Percentiles rank a stretch among this genome's conserved stretches.
Evolutionary conservation across 176 grass and related monocot genomes (phyloP).

Genomic region (Bromus sterilis): DNA sequence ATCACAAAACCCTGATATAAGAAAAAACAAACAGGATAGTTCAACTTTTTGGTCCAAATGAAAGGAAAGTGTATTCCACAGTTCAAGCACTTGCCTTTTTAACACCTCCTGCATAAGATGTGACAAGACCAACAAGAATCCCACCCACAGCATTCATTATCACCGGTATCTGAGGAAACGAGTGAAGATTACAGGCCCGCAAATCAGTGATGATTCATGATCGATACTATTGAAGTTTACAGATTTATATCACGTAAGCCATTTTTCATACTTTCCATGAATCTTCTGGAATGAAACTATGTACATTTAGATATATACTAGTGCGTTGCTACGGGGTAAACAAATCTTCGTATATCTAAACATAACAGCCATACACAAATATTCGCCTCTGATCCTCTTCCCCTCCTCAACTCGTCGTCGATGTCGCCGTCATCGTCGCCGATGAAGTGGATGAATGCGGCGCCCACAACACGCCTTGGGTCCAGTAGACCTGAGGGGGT

Average conservation of each 20-base stretch:
- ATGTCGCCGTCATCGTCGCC: too few relatives aligned
- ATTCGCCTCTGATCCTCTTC: too few relatives aligned
- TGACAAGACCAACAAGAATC: slow-evolving; percentile 99
- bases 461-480: too few relatives aligned
- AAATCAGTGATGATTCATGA: neutral
- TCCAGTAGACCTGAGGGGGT: too few relatives aligned
- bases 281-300: neutral
- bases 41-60: slow-evolving; percentile 2
- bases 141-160: slow-evolving; percentile 84
- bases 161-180: slow-evolving; percentile 64
- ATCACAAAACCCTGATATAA: slow-evolving; percentile 93
- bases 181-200: neutral
- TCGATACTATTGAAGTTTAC: neutral
- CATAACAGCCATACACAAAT: too few relatives aligned
- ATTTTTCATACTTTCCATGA: slow-evolving; percentile 3
- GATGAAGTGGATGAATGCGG: too few relatives aligned
- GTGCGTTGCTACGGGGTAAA: too few relatives aligned
- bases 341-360: too few relatives aligned
- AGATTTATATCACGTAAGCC: neutral
- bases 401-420: too few relatives aligned
- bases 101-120: slow-evolving; percentile 88
- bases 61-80: slow-evolving; percentile 11
- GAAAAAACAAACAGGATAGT: slow-evolving; percentile 22
- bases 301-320: neutral
- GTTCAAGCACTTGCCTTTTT: slow-evolving; percentile 65